phyloP scores from a whole-genome alignment of 1,284 basidiomycete species.

The Cryptococcus deneoformans region DNA sequence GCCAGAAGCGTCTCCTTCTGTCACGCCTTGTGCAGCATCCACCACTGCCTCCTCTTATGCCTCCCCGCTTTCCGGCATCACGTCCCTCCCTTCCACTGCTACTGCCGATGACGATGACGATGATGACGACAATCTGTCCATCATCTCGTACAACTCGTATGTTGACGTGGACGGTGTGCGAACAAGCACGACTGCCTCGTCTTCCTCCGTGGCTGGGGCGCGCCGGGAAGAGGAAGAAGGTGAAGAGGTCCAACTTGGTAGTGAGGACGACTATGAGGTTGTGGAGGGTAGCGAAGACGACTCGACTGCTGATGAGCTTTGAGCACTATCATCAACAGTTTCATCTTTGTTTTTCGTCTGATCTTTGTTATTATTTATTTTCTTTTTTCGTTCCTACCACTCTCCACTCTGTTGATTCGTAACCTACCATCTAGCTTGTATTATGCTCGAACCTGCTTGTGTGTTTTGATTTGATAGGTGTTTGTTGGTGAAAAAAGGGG shows the following conservation, averaged over 20 bases:
- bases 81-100: background rate
- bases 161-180: conserved; percentile 10
- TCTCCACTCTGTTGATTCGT: no score
- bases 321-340: background rate
- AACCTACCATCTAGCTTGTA: no score
- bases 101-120: conserved; percentile 7
- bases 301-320: conserved; percentile 17
- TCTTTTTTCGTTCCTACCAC: no score
- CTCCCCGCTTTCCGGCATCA: background rate
- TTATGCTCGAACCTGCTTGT: no score
- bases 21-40: background rate
- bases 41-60: background rate
- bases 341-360: background rate
- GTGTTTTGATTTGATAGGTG: no score
- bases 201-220: background rate
- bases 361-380: no score
- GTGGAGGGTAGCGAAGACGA: conserved; percentile 12
- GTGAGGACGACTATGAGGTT: conserved; percentile 7
- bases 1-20: background rate
- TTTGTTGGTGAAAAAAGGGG: no score
- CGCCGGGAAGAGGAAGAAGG: conserved; percentile 6
- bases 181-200: conserved; percentile 1
- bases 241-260: conserved; percentile 11
- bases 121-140: conserved; percentile 6
- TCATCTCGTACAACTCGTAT: conserved; percentile 5